Base-by-base conservation (phyloP, 1,284 basidiomycete species). In the Malassezia furfur region DNA sequence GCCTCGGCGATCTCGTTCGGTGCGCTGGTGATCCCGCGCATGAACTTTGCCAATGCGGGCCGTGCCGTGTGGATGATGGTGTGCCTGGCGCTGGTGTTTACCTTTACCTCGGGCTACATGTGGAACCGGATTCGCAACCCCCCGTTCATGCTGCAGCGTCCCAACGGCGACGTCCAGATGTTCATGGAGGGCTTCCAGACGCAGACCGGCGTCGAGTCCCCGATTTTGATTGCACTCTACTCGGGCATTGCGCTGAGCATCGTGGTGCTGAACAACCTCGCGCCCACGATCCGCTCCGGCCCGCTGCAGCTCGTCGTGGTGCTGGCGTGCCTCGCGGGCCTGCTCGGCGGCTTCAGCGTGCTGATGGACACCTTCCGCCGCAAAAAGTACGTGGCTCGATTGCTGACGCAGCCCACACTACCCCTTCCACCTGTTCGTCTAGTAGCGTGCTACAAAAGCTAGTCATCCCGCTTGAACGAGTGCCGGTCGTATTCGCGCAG, bases 161-260 rank as follows among this genome's bases (percentile, higher is more conserved):
- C 62, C 0, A 64, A 74, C 30, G 79, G 84, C 77, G 69, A 83
- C 25, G 63, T 84, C 19, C 80, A 80, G 59, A 91, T 89, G 85
- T 86, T 96, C 69, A 39, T 41, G n/a, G 87, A 88, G 9, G 80
- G 78, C 9, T 96, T 86, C 77, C 84, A 86, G 72, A 89, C 84
- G 69, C 91, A 96, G 77, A 87, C 83, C 66, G 91, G 90, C 2
- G 85, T 93, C 68, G 94, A 99, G 78, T 86, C 86, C 19, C 86
- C 89, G 69, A 86, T 96, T 48, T 80, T 98, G 22, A 81, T 85
- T 1, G 81, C 82, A 59, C 82, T 93, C 46, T 98, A 57, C 37
- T 49, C 48, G 5, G 40, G 35, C 8, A 38, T 52, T 9, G 46
- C 48, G 9, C 30, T 50, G 14, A n/a, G 31, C 37, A 9, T 48